phyloP scores from a whole-genome alignment of 179 eudicot genomes.

The Gypsophila paniculata region DNA sequence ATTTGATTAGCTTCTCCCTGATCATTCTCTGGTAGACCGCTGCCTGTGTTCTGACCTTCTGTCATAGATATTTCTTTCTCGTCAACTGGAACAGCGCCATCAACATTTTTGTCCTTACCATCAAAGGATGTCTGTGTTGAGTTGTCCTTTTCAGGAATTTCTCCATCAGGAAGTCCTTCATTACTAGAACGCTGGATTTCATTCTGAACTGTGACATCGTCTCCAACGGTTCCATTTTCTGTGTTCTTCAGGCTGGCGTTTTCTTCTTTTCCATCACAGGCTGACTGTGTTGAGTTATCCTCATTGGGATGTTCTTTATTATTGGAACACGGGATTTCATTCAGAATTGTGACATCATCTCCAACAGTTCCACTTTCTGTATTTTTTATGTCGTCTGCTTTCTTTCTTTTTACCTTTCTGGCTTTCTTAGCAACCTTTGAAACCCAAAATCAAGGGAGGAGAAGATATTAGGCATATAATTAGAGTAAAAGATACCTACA shows the following conservation, averaged over 20 bases:
- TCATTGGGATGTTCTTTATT: constrained; percentile 25
- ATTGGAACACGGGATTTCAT: constrained; percentile 29
- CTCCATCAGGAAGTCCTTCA: not conserved
- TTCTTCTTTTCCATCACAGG: constrained; percentile 30
- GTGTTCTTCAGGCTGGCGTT: constrained; percentile 24
- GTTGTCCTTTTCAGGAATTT: constrained; percentile 26
- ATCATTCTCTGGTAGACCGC: constrained; percentile 29
- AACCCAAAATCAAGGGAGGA: constrained; percentile 11
- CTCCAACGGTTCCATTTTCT: constrained; percentile 35
- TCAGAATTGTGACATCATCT: constrained; percentile 34
- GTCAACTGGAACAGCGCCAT: constrained; percentile 27
- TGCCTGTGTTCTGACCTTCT: constrained; percentile 30
- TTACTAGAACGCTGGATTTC: no score
- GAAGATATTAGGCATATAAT: constrained; percentile 4
- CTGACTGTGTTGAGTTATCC: constrained; percentile 17
- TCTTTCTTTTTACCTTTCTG: constrained; percentile 61
- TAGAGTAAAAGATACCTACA: not conserved
- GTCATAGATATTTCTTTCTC: constrained; percentile 27
- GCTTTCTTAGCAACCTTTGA: constrained; percentile 72
- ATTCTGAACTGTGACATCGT: constrained; percentile 23
- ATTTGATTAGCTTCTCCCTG: constrained; percentile 31
- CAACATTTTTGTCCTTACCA: constrained; percentile 29
- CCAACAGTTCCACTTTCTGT: constrained; percentile 34
- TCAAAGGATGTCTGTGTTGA: constrained; percentile 19
- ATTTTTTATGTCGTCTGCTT: constrained; percentile 31